These are phyloP conservation scores for Mucor mucedo DNA, from an alignment of 371 early-diverging fungal genomes.

Conservation along the genomic window DNA sequence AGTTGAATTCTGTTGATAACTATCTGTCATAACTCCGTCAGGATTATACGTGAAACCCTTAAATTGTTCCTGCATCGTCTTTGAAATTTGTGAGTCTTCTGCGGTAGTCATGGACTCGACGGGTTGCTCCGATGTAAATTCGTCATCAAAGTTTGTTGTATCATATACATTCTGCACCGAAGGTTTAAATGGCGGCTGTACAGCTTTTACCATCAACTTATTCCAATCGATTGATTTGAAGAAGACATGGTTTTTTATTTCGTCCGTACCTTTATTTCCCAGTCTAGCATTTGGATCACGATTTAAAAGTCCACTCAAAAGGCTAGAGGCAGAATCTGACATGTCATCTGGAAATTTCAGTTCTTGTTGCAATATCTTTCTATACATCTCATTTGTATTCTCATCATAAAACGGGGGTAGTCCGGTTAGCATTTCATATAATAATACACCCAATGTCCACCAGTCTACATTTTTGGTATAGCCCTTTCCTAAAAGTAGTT, in stretches of 20 bases:
- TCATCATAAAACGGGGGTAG: conserved; percentile 97
- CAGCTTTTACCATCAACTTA: conserved; percentile 80
- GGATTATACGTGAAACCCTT: conserved; percentile 78
- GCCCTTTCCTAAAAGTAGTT: conserved; percentile 89
- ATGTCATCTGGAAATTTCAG: conserved; percentile 87
- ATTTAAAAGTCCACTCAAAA: conserved; percentile 79
- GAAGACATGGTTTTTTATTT: conserved; percentile 91
- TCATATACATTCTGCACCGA: conserved; percentile 80
- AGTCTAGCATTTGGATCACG: conserved; percentile 86
- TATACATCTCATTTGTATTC: conserved; percentile 95
- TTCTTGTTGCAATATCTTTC: conserved; percentile 87
- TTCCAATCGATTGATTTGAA: conserved; percentile 94
- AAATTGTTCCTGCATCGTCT: conserved; percentile 94
- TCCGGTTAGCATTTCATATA: conserved; percentile 96
- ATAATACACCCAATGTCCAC: conserved; percentile 97
- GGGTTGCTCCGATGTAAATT: conserved; percentile 84
- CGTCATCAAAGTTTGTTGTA: conserved; percentile 85
- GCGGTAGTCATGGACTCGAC: conserved; percentile 75
- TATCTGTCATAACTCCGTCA: conserved; percentile 47
- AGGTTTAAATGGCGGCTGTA: conserved; percentile 95
- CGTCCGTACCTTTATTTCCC: conserved; percentile 84
- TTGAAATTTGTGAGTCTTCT: conserved; percentile 81
- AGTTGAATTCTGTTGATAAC: conserved; percentile 16
- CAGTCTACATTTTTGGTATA: conserved; percentile 97
- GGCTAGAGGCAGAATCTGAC: conserved; percentile 71